Conservation (phyloP, 345 rosid genomes). For the Melaleuca alternifolia region DNA sequence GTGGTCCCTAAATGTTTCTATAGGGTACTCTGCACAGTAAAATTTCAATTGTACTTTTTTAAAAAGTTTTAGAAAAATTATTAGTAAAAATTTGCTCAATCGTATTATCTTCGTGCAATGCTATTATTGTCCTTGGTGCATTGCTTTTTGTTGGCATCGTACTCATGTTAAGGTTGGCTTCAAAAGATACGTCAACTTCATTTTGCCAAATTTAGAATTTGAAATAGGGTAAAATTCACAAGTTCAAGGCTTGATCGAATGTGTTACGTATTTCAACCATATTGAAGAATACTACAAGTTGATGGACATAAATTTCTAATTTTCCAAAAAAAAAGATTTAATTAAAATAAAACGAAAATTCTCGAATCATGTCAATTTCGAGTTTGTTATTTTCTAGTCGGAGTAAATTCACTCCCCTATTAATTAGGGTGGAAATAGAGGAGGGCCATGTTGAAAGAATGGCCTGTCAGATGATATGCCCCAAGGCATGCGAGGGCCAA, state of each 20-base stretch:
- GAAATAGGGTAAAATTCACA: background rate
- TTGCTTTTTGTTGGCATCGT: background rate
- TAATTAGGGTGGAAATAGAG: background rate
- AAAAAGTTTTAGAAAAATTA: background rate
- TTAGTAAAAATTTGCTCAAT: background rate
- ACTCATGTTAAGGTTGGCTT: background rate
- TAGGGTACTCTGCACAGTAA: background rate
- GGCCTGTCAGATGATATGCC: background rate
- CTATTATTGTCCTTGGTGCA: background rate
- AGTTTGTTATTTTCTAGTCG: background rate
- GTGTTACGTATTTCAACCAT: background rate
- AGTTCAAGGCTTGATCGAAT: background rate
- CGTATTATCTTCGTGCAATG: background rate
- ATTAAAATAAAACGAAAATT: background rate
- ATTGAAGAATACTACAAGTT: background rate
- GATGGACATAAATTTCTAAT: background rate
- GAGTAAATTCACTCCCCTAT: background rate
- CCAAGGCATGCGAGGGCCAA: background rate
- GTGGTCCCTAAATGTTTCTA: background rate
- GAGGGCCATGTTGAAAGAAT: background rate
- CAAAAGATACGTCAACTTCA: background rate
- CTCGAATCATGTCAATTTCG: background rate
- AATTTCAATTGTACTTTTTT: fast-evolving
- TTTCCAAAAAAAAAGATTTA: background rate
- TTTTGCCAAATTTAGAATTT: background rate